Conservation (phyloP, 371 early-diverging fungal genomes). For the Coemansia sp. region DNA sequence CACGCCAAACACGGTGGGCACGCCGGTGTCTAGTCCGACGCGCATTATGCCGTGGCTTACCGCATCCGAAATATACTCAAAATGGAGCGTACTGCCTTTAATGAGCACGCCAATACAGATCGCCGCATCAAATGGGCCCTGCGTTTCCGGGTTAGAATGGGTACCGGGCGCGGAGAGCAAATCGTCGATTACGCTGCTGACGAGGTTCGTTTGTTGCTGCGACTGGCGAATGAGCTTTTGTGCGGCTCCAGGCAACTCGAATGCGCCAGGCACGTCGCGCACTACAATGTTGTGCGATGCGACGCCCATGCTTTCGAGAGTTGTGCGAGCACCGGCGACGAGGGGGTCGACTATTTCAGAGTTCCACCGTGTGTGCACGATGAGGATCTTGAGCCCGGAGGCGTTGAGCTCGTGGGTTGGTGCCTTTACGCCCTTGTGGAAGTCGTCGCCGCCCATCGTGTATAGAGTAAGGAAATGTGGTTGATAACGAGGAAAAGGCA, state of each 20-base stretch:
- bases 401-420: slow-evolving; percentile 64
- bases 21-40: slow-evolving; percentile 82
- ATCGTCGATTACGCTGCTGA: slow-evolving; percentile 30
- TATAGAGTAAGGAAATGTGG: too few relatives aligned
- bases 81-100: slow-evolving; percentile 97
- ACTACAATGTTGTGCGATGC: slow-evolving; percentile 69
- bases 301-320: slow-evolving; percentile 71
- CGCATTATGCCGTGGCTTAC: slow-evolving; percentile 88
- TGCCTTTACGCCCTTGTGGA: slow-evolving; percentile 73
- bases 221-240: slow-evolving; percentile 71
- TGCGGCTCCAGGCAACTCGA: slow-evolving; percentile 92
- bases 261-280: slow-evolving; percentile 86
- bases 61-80: slow-evolving; percentile 95
- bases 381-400: slow-evolving; percentile 69
- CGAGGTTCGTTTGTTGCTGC: slow-evolving; percentile 51
- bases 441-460: slow-evolving; percentile 50
- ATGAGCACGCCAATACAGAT: slow-evolving; percentile 94
- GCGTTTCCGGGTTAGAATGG: slow-evolving; percentile 7
- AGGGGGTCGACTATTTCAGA: slow-evolving; percentile 75
- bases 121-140: slow-evolving; percentile 77
- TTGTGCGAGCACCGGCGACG: slow-evolving; percentile 69
- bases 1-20: slow-evolving; percentile 95
- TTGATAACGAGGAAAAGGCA: too few relatives aligned
- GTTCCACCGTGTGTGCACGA: slow-evolving; percentile 96
- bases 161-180: slow-evolving; percentile 7